Base-by-base conservation (phyloP, 257 asterid genomes). In the Solanum chiquidenum region DNA sequence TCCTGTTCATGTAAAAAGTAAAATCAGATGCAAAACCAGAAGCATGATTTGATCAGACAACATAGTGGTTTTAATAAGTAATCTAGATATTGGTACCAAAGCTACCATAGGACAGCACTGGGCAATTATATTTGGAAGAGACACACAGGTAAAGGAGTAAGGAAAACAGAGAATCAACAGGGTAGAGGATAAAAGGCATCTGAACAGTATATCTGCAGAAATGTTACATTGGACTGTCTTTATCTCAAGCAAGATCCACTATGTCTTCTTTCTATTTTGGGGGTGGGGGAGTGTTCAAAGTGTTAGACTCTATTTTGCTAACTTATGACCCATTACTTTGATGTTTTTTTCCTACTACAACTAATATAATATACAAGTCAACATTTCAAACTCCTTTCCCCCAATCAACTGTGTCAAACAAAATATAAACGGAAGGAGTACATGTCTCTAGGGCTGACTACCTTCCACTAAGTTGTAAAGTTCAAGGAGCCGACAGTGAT, bases 1-100 rank as follows among this genome's bases (percentile, higher is more conserved):
- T 74, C 99, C 99, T 97, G 93, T 82, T 87, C 38, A 87, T 74
- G 88, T 74, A 46, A 91, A 83, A 52, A 73, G 86, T 72, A 85
- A 77, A 89, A 58, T 83, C 83, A 90, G 86, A 31, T 49, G 75
- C 64, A 83, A 75, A 82, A 64, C n/a, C 46, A 68, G 76, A 89
- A 75, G 64, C 88, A 75, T 82, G 77, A 83, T 34, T 44, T 40
- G 37, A 7, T 31, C 86, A 68, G 58, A 77, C 34, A 82, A 46
- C 40, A 49, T 13, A 27, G 42, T 29, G 42, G 27, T 29, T 80
- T 49, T 5, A 49, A 49, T 18, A 80, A 46, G n/a, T 49, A 82
- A 82, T 31, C 44, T 29, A 20, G 86, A 74, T 76, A 76, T 23
- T 76, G 84, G 46, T 40, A 40, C 84, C 34, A 76, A 76, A 76